Evolutionary conservation across 768 basidiomycete species (phyloP), one percentile per base, ranked within the genome.

Genomic region (Coprinellus micaceus): DNA sequence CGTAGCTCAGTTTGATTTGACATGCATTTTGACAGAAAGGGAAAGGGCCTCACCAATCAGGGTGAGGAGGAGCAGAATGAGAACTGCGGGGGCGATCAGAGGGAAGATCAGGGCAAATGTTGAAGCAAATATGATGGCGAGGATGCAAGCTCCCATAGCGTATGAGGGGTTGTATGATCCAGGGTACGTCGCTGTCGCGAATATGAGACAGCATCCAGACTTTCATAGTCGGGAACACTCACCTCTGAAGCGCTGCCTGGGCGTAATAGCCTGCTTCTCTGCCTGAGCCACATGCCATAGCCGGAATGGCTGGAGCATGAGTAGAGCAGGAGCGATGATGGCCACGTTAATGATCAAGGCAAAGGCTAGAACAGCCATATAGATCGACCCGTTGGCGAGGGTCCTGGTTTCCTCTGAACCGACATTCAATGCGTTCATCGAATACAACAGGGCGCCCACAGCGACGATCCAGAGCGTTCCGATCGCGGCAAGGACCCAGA

Each of bases 161-260:
- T 82, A 85, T 2, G 86, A 76, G 12, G 87, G 85, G 56, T 89
- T 81, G 63, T 89, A 89, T 25, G 81, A 78, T 62, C 79, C 74
- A 29, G 91, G 89, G 63, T 88, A 90, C 59, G 87, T 74, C 60
- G 87, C 90, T 78, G 53, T n/a, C n/a, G n/a, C n/a, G n/a, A n/a
- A n/a, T 25, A 56, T 41, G 53, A 51, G 22, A 30, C 45, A 54
- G 29, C 33, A 57, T 48, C 53, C 56, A 41, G n/a, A 52, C 24
- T 56, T 29, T 24, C 28, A 47, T 21, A 11, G 3, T 21, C 26
- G 5, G 44, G 54, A 60, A 29, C 24, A 56, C 82, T 56, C 61
- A 90, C 90, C 82, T 74, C 90, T 74, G 72, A 91, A 94, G 19
- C 82, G 77, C 67, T 92, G 86, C 37, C 91, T 77, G 44, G 91